Evolutionary conservation across 176 grass and related monocot species (phyloP).

Genomic region (Eleusine coracana): DNA sequence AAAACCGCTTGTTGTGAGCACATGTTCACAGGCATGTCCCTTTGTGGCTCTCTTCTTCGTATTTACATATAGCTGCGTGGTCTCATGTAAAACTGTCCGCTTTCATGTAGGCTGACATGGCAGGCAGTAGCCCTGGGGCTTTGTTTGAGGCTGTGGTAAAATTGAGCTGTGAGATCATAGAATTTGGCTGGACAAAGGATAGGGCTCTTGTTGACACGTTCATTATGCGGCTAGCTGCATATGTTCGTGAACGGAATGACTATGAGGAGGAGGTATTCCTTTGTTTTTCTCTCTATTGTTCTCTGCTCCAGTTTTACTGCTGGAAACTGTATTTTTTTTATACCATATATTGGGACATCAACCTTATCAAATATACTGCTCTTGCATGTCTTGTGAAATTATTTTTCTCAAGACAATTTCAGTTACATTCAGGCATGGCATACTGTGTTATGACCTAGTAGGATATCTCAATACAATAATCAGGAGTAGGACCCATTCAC

Average conservation of each 20-base stretch:
- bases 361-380: conserved; percentile 24
- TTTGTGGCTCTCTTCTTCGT: conserved; percentile 1
- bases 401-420: neutral
- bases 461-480: conserved; percentile 16
- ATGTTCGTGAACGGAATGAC: conserved; percentile 94
- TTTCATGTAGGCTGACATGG: conserved; percentile 74
- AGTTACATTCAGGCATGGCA: neutral
- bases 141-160: conserved; percentile 91
- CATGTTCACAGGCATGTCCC: conserved; percentile 76
- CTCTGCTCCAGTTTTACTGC: conserved; percentile 24
- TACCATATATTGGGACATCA: conserved; percentile 32
- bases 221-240: conserved; percentile 94
- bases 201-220: conserved; percentile 98
- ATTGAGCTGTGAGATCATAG: conserved; percentile 98
- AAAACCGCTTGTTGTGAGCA: conserved; percentile 96
- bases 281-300: conserved; percentile 4
- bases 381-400: conserved; percentile 1
- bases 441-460: neutral
- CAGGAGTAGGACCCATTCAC: neutral
- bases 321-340: conserved; percentile 7
- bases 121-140: conserved; percentile 72
- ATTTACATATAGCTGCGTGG: conserved; percentile 24
- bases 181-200: conserved; percentile 99
- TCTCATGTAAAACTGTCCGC: conserved; percentile 36
- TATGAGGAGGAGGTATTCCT: conserved; percentile 88